phyloP scores from a whole-genome alignment of 768 basidiomycete species.

The Termitomyces sp. region DNA sequence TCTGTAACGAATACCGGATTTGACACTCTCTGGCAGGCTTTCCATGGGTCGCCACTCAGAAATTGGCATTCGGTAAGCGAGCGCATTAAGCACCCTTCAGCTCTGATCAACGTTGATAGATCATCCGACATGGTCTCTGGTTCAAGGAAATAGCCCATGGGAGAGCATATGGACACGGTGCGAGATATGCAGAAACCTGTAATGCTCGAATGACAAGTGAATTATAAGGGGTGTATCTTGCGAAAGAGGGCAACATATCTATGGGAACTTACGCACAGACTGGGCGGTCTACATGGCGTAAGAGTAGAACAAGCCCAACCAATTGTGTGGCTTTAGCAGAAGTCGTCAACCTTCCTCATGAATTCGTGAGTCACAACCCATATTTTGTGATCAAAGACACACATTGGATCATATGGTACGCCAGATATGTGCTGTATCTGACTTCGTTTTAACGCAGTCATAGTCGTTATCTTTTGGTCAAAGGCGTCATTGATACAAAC shows the following conservation, averaged over 20 bases:
- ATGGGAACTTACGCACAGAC: slow-evolving; percentile 39
- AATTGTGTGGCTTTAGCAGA: slow-evolving; percentile 61
- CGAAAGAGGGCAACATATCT: slow-evolving; percentile 52
- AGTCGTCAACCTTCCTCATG: slow-evolving; percentile 55
- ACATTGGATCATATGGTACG: slow-evolving; percentile 69
- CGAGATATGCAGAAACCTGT: slow-evolving; percentile 5
- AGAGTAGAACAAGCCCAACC: slow-evolving; percentile 43
- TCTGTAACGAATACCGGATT: not conserved
- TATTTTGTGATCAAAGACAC: slow-evolving; percentile 62
- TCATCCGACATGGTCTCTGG: slow-evolving; percentile 73
- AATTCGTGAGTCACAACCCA: slow-evolving; percentile 51
- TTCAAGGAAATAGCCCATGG: slow-evolving; percentile 54
- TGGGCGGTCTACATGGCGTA: slow-evolving; percentile 42
- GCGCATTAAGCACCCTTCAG: not conserved
- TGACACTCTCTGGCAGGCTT: slow-evolving; percentile 40
- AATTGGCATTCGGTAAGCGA: slow-evolving; percentile 67
- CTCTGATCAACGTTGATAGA: slow-evolving; percentile 31
- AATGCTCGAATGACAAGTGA: slow-evolving; percentile 2
- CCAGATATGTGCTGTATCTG: not conserved
- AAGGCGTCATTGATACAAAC: slow-evolving; percentile 21
- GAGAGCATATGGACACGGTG: slow-evolving; percentile 62
- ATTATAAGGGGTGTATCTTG: slow-evolving; percentile 60
- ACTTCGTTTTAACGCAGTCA: not conserved
- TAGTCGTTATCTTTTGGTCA: slow-evolving; percentile 65
- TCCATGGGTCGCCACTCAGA: slow-evolving; percentile 60